phyloP scores from a whole-genome alignment of 2,329 filamentous ascomycete species.

The Neospermospora avenae region DNA sequence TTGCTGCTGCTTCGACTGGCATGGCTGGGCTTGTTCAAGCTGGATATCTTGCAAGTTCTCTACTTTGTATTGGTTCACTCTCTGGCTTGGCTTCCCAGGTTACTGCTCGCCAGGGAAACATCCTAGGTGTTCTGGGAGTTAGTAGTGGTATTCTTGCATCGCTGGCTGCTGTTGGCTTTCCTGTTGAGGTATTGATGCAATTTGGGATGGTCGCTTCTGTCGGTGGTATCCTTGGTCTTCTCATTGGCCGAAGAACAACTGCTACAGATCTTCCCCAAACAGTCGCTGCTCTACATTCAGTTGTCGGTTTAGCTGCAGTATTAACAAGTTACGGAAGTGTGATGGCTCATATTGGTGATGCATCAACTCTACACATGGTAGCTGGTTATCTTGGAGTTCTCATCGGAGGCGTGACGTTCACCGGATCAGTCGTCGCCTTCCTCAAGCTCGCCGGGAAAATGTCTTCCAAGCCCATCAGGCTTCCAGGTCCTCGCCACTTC shows the following conservation, averaged over 20 bases:
- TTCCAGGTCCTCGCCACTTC: conserved; percentile 69
- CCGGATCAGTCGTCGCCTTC: conserved; percentile 85
- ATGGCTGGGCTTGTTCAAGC: conserved; percentile 83
- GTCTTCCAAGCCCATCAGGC: conserved; percentile 69
- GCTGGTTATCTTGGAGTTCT: conserved; percentile 83
- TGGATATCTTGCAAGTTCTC: conserved; percentile 79
- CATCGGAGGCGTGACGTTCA: conserved; percentile 87
- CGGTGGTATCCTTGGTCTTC: conserved; percentile 65
- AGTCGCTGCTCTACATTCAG: conserved; percentile 83
- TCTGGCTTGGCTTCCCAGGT: conserved; percentile 77
- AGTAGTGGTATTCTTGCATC: conserved; percentile 80
- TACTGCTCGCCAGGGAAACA: conserved; percentile 81
- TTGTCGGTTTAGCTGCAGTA: conserved; percentile 85
- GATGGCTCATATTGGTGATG: conserved; percentile 66
- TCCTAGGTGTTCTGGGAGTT: conserved; percentile 83
- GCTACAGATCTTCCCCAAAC: conserved; percentile 87
- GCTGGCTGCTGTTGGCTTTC: conserved; percentile 75
- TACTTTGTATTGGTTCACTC: conserved; percentile 82
- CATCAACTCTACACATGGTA: conserved; percentile 77
- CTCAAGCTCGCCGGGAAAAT: conserved; percentile 81
- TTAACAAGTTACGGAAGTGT: conserved; percentile 86
- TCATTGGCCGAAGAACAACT: conserved; percentile 83
- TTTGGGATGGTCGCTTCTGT: conserved; percentile 73
- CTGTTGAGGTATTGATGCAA: conserved; percentile 73
- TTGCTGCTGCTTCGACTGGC: conserved; percentile 76